phyloP scores from a whole-genome alignment of 2,329 filamentous ascomycete genomes.

The Pseudogymnoascus sp. region DNA sequence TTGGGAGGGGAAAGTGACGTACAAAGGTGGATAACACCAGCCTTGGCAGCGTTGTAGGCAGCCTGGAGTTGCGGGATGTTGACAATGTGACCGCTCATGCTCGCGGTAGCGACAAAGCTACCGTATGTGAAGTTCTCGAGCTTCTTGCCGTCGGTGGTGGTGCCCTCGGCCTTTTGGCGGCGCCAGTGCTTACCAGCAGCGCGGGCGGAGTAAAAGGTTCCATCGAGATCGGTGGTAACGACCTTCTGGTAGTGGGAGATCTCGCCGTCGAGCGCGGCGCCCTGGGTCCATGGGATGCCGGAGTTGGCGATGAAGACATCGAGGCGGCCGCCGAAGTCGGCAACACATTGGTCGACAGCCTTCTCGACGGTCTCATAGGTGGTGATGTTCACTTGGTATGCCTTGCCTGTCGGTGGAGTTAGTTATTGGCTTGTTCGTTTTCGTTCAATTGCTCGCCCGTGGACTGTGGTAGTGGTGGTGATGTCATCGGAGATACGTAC shows the following conservation, averaged over 20 bases:
- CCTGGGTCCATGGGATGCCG: slow-evolving; percentile 64
- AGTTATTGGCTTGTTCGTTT: slow-evolving; percentile 12
- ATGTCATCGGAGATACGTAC: slow-evolving; percentile 34
- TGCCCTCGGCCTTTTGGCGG: slow-evolving; percentile 59
- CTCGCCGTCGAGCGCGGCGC: slow-evolving; percentile 56
- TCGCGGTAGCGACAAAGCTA: slow-evolving; percentile 69
- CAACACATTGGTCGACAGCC: slow-evolving; percentile 44
- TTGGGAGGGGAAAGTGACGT: slow-evolving; percentile 30
- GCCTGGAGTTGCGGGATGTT: slow-evolving; percentile 69
- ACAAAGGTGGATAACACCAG: slow-evolving; percentile 52
- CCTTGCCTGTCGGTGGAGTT: slow-evolving; percentile 38
- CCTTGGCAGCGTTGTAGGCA: slow-evolving; percentile 66
- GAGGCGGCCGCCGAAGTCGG: slow-evolving; percentile 64
- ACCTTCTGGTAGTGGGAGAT: slow-evolving; percentile 58
- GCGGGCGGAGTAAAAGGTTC: slow-evolving; percentile 68
- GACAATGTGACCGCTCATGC: slow-evolving; percentile 69
- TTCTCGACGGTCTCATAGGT: slow-evolving; percentile 42
- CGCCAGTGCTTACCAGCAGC: slow-evolving; percentile 62
- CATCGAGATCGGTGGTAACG: slow-evolving; percentile 63
- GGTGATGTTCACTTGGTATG: slow-evolving; percentile 54
- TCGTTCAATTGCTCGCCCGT: background rate
- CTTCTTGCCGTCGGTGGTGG: slow-evolving; percentile 51
- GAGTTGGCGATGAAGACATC: slow-evolving; percentile 75
- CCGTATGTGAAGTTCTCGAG: slow-evolving; percentile 53
- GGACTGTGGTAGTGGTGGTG: background rate